Evolutionary conservation across 2,329 filamentous ascomycete genomes (phyloP).

Genomic region (Amauroascus niger): DNA sequence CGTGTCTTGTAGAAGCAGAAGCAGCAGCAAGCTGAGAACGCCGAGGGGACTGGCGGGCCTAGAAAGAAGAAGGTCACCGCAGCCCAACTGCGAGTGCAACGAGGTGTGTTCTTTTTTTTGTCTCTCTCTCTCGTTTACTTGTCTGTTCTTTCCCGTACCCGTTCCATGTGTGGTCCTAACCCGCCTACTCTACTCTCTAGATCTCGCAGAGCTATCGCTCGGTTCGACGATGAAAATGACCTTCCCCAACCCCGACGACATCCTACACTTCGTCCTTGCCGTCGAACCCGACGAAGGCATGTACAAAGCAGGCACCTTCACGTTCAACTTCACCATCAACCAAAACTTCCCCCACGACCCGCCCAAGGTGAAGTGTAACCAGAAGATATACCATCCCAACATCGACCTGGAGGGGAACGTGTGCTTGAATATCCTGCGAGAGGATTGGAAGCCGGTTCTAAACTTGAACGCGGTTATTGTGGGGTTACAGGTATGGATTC

Average conservation of each 20-base stretch:
- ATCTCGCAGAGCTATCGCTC: conserved; percentile 43
- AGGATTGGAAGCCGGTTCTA: conserved; percentile 98
- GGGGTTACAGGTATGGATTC: conserved; percentile 61
- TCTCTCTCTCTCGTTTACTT: no score
- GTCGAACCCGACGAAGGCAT: conserved; percentile 50
- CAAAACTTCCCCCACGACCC: conserved; percentile 95
- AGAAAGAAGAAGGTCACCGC: conserved; percentile 99
- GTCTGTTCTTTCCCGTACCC: no score
- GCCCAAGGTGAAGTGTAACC: conserved; percentile 89
- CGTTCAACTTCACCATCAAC: conserved; percentile 85
- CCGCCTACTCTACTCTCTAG: conserved; percentile 21
- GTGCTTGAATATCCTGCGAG: conserved; percentile 89
- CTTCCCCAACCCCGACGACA: conserved; percentile 50
- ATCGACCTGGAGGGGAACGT: conserved; percentile 97
- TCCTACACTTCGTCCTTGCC: conserved; percentile 45
- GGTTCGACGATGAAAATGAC: conserved; percentile 48
- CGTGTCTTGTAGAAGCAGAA: conserved; percentile 51
- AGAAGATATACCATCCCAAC: conserved; percentile 99
- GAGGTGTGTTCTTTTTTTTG: no score
- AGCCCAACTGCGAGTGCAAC: conserved; percentile 88
- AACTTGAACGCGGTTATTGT: conserved; percentile 96
- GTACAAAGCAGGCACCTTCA: conserved; percentile 82
- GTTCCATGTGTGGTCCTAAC: neutral
- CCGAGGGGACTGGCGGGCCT: conserved; percentile 63
- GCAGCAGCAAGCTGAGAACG: conserved; percentile 92